Evolutionary conservation across 2,329 filamentous ascomycete genomes (phyloP).

Genomic region (Fusarium mundagurra): DNA sequence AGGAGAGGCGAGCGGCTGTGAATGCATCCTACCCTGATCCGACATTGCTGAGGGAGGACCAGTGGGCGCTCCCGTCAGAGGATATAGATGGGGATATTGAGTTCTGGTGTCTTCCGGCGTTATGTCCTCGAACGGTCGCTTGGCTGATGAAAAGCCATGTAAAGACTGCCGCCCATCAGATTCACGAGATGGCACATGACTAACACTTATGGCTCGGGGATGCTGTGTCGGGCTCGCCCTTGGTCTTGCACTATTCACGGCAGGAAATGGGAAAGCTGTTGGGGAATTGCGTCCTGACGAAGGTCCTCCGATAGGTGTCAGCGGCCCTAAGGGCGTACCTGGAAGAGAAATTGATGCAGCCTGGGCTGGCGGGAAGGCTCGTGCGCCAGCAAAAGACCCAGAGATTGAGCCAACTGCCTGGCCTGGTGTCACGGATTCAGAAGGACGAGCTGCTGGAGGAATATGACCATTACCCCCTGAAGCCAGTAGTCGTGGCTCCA

Average conservation of each 20-base stretch:
- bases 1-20: constrained; percentile 48
- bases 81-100: constrained; percentile 41
- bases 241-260: constrained; percentile 43
- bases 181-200: constrained; percentile 40
- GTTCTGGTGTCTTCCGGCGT: constrained; percentile 40
- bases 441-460: constrained; percentile 23
- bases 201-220: constrained; percentile 44
- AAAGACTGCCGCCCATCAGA: constrained; percentile 35
- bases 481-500: constrained; percentile 42
- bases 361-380: constrained; percentile 43
- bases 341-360: constrained; percentile 48
- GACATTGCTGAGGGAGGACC: constrained; percentile 34
- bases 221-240: constrained; percentile 46
- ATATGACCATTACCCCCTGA: constrained; percentile 25
- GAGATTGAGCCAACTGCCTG: constrained; percentile 31
- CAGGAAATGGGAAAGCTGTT: constrained; percentile 45
- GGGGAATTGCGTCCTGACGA: constrained; percentile 49
- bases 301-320: constrained; percentile 43
- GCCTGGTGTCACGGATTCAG: constrained; percentile 32
- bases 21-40: constrained; percentile 47
- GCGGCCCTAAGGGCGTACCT: constrained; percentile 44
- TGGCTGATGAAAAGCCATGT: constrained; percentile 42
- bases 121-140: constrained; percentile 47
- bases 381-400: constrained; percentile 35
- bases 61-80: constrained; percentile 38